Evolutionary conservation across 352 stramenopile species (phyloP), one percentile per base, ranked within the genome.

Genomic region (Phytophthora europaea): DNA sequence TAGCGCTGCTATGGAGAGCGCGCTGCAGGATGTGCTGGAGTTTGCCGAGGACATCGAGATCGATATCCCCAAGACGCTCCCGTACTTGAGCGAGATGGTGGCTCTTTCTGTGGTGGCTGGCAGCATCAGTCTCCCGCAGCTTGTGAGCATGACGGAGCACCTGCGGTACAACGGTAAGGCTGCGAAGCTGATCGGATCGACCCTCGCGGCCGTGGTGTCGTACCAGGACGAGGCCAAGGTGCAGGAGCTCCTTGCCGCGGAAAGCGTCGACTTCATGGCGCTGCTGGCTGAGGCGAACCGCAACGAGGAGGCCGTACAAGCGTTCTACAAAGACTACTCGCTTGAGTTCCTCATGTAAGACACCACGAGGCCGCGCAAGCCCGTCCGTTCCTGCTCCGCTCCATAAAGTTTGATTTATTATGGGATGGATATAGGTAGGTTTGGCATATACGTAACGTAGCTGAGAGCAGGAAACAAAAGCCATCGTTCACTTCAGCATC

Each of bases 11-110:
- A 70, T 94, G 16, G 62, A 72, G 28, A 65, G 56, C 40, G 73
- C 81, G n/a, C 54, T 93, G 53, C 64, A 82, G 55, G 85, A 92
- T 2, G 53, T 93, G 61, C 71, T 95, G 31, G 89, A 94, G 75
- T 88, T 93, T 52, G 75, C 83, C 20, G 89, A 95, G 51, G 89
- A 95, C 55, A 83, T 94, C 43, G 89, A 94, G 68, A 93, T 95
- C 61, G 89, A 95, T 50, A 94, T 94, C 59, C 89, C 89, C 13
- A 80, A 87, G 59, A 89, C 85, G 63, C 75, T 92, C 12, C 72
- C 78, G 40, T 95, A 95, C 74, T 64, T 95, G 45, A 80, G 77
- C 45, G 72, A 90, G 53, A 94, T 95, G 86, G 65, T 95, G 16
- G 85, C 85, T 47, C 87, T 85, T 12, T 87, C 76, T 7, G 76